Conservation (phyloP, 768 basidiomycete genomes). For the Psilocybe sp. region DNA sequence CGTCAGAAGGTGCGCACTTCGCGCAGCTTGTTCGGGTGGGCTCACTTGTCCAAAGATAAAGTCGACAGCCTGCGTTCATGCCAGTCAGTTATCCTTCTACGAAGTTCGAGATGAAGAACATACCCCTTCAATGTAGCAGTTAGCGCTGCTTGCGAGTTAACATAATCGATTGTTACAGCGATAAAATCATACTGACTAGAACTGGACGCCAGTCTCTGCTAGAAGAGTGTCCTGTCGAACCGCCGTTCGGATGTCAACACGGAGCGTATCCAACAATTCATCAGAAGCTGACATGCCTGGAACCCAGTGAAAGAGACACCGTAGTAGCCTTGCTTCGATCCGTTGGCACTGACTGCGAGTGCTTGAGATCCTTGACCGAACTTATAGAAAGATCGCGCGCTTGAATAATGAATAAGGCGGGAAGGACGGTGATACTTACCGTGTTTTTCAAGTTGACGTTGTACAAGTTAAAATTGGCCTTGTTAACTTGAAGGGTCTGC, state of each 20-base stretch:
- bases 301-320: slow-evolving; percentile 7
- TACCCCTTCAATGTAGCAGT: slow-evolving; percentile 6
- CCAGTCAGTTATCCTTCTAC: not conserved
- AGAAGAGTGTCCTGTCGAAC: slow-evolving; percentile 3
- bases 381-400: not conserved
- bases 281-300: not conserved
- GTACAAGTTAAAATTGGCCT: slow-evolving; percentile 7
- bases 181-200: not conserved
- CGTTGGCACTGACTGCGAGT: slow-evolving; percentile 6
- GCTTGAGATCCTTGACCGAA: slow-evolving; percentile 6
- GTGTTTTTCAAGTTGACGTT: slow-evolving; percentile 5
- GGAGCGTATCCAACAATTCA: not conserved
- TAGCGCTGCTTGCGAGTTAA: not conserved
- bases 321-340: slow-evolving; percentile 6
- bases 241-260: not conserved
- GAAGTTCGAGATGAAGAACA: not conserved
- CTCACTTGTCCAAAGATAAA: slow-evolving; percentile 9
- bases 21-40: not conserved
- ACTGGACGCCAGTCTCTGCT: slow-evolving; percentile 9
- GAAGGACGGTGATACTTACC: too few species aligned
- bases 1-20: too few species aligned
- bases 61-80: slow-evolving; percentile 1
- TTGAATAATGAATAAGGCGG: too few species aligned
- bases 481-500: slow-evolving; percentile 7
- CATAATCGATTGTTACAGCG: not conserved